Evolutionary conservation across 2,329 filamentous ascomycete species (phyloP).

Genomic region (Penicillium concentricum): DNA sequence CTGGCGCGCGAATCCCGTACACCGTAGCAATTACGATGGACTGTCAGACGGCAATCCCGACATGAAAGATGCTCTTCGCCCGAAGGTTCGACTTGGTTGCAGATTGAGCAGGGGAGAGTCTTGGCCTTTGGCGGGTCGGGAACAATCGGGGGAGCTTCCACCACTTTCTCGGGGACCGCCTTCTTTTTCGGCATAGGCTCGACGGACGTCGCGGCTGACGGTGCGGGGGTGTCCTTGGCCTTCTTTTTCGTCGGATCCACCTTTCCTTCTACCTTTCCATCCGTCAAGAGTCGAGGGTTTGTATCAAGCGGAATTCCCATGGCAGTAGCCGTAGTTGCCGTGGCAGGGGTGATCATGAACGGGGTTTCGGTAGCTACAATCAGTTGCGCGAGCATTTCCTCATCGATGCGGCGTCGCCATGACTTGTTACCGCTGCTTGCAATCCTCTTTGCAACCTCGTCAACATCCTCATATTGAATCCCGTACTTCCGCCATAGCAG

Average conservation of each 20-base stretch:
- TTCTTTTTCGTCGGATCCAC: slow-evolving; percentile 62
- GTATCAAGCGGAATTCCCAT: slow-evolving; percentile 43
- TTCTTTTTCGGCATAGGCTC: slow-evolving; percentile 62
- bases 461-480: slow-evolving; percentile 91
- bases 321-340: slow-evolving; percentile 45
- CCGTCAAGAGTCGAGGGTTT: slow-evolving; percentile 31
- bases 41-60: slow-evolving; percentile 83
- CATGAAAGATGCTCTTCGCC: slow-evolving; percentile 75
- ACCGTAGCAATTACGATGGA: slow-evolving; percentile 93
- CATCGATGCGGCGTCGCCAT: slow-evolving; percentile 86
- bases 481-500: slow-evolving; percentile 94
- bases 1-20: slow-evolving; percentile 66
- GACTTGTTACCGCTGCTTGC: slow-evolving; percentile 74
- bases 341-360: slow-evolving; percentile 43
- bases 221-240: slow-evolving; percentile 51
- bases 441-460: slow-evolving; percentile 87
- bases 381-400: slow-evolving; percentile 65
- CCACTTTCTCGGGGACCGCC: slow-evolving; percentile 55
- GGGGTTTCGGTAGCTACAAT: slow-evolving; percentile 47
- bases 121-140: slow-evolving; percentile 78
- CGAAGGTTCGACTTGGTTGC: slow-evolving; percentile 68
- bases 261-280: slow-evolving; percentile 25
- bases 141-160: slow-evolving; percentile 60
- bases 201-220: slow-evolving; percentile 45
- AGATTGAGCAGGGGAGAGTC: slow-evolving; percentile 80